phyloP scores from a whole-genome alignment of 352 stramenopile species.

The Bremia lactucae region DNA sequence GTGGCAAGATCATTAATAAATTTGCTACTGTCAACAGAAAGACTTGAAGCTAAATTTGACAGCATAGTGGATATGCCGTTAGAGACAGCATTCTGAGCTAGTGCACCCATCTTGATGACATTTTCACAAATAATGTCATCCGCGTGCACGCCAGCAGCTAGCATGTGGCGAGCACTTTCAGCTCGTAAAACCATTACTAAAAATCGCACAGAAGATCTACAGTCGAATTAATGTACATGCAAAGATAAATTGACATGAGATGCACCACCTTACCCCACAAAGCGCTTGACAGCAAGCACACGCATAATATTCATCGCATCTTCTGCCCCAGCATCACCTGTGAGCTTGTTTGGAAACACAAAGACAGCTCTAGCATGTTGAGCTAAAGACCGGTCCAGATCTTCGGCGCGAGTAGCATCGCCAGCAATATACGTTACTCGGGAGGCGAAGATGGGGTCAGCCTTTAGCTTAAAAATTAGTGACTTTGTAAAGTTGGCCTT shows the following conservation, averaged over 20 bases:
- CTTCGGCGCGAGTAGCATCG: conserved; percentile 49
- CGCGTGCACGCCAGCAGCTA: conserved; percentile 56
- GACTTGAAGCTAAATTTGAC: conserved; percentile 68
- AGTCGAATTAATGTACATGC: conserved; percentile 14
- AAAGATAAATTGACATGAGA: not conserved
- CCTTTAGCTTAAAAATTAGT: conserved; percentile 60
- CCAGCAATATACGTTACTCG: conserved; percentile 77
- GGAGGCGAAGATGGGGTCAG: conserved; percentile 66
- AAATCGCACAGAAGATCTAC: conserved; percentile 46
- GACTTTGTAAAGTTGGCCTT: conserved; percentile 65
- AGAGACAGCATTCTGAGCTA: conserved; percentile 68
- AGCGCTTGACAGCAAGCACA: conserved; percentile 56
- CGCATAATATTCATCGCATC: conserved; percentile 82
- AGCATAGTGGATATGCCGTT: conserved; percentile 79
- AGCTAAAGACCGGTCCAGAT: conserved; percentile 58
- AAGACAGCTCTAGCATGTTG: conserved; percentile 59
- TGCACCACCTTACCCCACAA: conserved; percentile 38
- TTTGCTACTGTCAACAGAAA: conserved; percentile 44
- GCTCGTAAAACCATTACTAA: conserved; percentile 68
- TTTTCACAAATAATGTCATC: conserved; percentile 84
- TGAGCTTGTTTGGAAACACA: conserved; percentile 78
- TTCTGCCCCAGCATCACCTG: conserved; percentile 55
- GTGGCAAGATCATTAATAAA: conserved; percentile 5
- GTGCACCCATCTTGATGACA: conserved; percentile 78
- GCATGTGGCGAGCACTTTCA: conserved; percentile 69